Conservation (phyloP, 1,139 yeast species). For the Arxiozyma telluris region DNA sequence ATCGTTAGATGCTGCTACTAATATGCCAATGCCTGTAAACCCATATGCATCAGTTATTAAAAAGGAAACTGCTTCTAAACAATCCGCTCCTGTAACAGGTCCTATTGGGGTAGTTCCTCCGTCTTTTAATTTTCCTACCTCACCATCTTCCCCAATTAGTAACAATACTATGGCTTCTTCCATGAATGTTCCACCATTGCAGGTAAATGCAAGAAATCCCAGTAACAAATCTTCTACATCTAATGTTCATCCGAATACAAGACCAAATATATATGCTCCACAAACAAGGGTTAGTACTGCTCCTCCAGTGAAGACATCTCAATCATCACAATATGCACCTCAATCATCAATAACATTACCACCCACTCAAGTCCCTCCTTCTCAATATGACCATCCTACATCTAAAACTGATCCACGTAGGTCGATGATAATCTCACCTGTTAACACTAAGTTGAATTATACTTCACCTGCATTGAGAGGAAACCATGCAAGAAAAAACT, state of each 20-base stretch:
- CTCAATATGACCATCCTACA: neutral
- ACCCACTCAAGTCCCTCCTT: neutral
- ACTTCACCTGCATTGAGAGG: neutral
- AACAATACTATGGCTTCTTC: neutral
- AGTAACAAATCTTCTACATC: conserved; percentile 20
- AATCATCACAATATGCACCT: neutral
- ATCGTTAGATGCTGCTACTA: neutral
- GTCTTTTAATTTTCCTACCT: conserved; percentile 3
- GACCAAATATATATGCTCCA: conserved; percentile 7
- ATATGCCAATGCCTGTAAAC: conserved; percentile 1
- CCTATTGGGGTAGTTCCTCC: conserved; percentile 5
- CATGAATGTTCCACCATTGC: neutral
- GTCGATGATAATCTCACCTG: neutral
- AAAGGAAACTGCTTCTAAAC: neutral
- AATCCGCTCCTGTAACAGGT: neutral
- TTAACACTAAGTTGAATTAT: neutral
- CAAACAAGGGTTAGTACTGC: neutral
- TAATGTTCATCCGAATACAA: conserved; percentile 6
- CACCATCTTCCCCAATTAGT: neutral
- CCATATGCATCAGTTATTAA: conserved; percentile 3
- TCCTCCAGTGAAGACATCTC: neutral
- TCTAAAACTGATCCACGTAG: neutral
- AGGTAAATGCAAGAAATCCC: conserved; percentile 16
- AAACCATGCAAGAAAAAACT: conserved; percentile 20
- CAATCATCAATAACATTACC: neutral